phyloP scores from a whole-genome alignment of 805 yeast genomes.

The Metschnikowia amazonensis region DNA sequence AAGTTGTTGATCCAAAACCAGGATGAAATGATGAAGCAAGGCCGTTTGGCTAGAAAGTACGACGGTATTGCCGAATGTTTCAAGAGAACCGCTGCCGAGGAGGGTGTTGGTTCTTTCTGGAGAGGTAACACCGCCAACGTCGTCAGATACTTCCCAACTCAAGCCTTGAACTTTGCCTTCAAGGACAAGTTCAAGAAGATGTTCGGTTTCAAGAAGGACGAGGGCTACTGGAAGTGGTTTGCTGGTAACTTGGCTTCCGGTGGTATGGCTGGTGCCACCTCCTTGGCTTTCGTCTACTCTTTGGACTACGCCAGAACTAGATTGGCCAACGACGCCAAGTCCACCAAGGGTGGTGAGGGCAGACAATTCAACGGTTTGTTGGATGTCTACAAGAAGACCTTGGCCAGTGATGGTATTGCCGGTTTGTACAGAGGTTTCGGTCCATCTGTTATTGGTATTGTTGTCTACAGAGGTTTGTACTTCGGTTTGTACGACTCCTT shows the following conservation, averaged over 20 bases:
- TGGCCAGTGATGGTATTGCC: conserved; percentile 93
- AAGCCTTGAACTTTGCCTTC: conserved; percentile 97
- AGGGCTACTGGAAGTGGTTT: conserved; percentile 89
- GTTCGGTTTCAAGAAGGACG: conserved; percentile 97
- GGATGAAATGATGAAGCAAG: conserved; percentile 97
- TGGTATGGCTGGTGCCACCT: conserved; percentile 98
- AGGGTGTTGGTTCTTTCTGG: conserved; percentile 94
- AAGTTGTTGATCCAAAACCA: conserved; percentile 95
- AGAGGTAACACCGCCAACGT: conserved; percentile 99
- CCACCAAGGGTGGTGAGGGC: conserved; percentile 79
- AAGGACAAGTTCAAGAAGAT: conserved; percentile 93
- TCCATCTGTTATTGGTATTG: conserved; percentile 95
- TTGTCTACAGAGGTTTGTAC: conserved; percentile 99
- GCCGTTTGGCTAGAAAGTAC: conserved; percentile 84
- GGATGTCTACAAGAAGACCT: conserved; percentile 94
- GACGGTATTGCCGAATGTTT: conserved; percentile 91
- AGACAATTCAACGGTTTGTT: conserved; percentile 96
- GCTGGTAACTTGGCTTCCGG: conserved; percentile 98
- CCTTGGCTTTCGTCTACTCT: conserved; percentile 90
- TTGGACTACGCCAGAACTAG: conserved; percentile 98
- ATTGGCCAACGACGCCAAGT: conserved; percentile 97
- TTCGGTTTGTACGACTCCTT: conserved; percentile 96
- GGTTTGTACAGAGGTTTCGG: conserved; percentile 99
- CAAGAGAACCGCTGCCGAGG: conserved; percentile 90
- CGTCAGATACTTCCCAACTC: conserved; percentile 99